These are phyloP conservation scores for Coniferiporia weirii DNA, from an alignment of 1,284 basidiomycete genomes.

Conservation along the genomic window DNA sequence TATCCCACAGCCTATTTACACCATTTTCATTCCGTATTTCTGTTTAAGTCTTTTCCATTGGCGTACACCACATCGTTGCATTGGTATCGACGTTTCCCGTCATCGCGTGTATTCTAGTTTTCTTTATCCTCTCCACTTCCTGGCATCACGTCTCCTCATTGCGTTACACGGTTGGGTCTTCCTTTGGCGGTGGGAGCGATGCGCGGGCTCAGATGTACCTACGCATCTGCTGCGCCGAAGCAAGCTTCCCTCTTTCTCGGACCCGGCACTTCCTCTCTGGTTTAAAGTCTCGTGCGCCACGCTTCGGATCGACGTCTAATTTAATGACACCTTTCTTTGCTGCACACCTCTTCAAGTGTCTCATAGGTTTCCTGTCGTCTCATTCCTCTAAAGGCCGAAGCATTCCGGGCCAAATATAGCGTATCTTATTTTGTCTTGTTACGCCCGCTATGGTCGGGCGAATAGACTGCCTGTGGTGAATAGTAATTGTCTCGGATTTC, in stretches of 20 bases:
- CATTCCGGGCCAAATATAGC: not conserved
- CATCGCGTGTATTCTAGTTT: slow-evolving; percentile 3
- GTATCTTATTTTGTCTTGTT: not conserved
- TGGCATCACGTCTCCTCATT: not conserved
- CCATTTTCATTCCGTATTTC: not conserved
- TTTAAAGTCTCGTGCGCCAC: not conserved
- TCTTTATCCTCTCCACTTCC: not conserved
- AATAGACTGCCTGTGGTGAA: not conserved
- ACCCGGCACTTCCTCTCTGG: not conserved
- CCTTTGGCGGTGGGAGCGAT: too few relatives aligned
- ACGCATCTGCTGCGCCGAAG: too few relatives aligned
- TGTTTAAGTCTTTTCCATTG: not conserved
- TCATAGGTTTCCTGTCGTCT: not conserved
- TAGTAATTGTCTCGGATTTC: not conserved
- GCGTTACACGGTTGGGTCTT: not conserved
- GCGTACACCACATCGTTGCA: not conserved
- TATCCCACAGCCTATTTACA: not conserved
- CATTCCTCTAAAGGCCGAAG: not conserved
- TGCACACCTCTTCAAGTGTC: not conserved
- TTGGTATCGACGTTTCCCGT: not conserved
- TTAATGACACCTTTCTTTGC: not conserved
- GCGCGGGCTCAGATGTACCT: too few relatives aligned
- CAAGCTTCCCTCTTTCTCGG: not conserved
- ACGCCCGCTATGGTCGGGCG: not conserved
- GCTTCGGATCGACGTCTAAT: not conserved